These are phyloP conservation scores for Talaromyces amestolkiae DNA, from an alignment of 2,329 filamentous ascomycete genomes.

Conservation along the genomic window DNA sequence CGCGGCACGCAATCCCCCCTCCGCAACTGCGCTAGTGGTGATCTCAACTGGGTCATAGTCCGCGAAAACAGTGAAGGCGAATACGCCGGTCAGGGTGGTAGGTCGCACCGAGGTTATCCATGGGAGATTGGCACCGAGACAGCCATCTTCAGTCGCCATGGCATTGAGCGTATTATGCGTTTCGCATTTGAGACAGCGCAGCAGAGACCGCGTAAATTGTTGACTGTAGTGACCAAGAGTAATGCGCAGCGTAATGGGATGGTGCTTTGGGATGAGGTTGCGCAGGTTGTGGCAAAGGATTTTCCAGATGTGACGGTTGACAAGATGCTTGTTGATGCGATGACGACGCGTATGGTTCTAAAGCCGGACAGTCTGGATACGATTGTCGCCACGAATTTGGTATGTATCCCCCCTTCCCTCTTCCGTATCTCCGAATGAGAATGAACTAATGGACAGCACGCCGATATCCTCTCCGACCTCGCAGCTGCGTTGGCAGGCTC, in stretches of 20 bases:
- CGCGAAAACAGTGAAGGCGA: slow-evolving; percentile 58
- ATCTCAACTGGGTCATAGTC: slow-evolving; percentile 57
- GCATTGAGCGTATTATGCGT: slow-evolving; percentile 51
- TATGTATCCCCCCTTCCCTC: slow-evolving; percentile 11
- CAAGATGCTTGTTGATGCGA: slow-evolving; percentile 58
- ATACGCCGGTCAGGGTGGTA: slow-evolving; percentile 55
- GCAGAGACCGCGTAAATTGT: slow-evolving; percentile 46
- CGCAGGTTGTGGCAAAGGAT: slow-evolving; percentile 46
- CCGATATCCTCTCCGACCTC: slow-evolving; percentile 68
- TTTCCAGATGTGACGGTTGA: slow-evolving; percentile 53
- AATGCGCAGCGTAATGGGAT: slow-evolving; percentile 56
- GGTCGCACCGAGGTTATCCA: slow-evolving; percentile 50
- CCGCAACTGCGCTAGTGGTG: slow-evolving; percentile 45
- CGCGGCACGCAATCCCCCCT: slow-evolving; percentile 53
- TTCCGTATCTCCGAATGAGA: no score
- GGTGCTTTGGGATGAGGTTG: slow-evolving; percentile 58
- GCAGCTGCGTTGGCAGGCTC: slow-evolving; percentile 68
- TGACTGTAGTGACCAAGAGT: slow-evolving; percentile 56
- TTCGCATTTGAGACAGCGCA: slow-evolving; percentile 55
- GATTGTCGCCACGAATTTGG: slow-evolving; percentile 54
- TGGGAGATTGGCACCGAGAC: slow-evolving; percentile 56
- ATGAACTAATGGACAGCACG: slow-evolving; percentile 36
- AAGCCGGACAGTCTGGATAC: slow-evolving; percentile 52
- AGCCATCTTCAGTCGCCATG: slow-evolving; percentile 53
- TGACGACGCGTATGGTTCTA: slow-evolving; percentile 56